phyloP scores from a whole-genome alignment of 2,329 filamentous ascomycete species.

The Nectriaceae sp. region DNA sequence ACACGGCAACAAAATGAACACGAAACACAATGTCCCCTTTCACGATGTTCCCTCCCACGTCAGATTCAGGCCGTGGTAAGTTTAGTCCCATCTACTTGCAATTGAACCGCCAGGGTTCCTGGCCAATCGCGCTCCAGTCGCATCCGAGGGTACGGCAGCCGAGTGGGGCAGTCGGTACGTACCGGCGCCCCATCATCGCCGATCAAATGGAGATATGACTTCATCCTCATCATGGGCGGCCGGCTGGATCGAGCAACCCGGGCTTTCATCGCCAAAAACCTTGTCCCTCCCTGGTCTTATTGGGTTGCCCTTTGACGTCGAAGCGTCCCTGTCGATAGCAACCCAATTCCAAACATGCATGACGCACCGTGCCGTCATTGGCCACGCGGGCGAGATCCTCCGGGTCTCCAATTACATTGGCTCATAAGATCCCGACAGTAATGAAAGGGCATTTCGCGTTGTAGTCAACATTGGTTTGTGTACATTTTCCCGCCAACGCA shows the following conservation, averaged over 20 bases:
- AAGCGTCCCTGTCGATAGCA: constrained; percentile 5
- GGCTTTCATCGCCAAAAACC: constrained; percentile 20
- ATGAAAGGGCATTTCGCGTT: too few relatives aligned
- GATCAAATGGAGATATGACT: constrained; percentile 25
- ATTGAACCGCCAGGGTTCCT: too few relatives aligned
- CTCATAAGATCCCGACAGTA: too few relatives aligned
- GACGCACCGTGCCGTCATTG: constrained; percentile 26
- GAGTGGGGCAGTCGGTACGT: constrained; percentile 7
- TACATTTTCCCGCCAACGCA: too few relatives aligned
- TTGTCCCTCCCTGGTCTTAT: constrained; percentile 13
- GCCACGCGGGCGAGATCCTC: constrained; percentile 21
- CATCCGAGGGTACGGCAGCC: too few relatives aligned
- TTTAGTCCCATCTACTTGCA: too few relatives aligned
- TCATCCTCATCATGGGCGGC: constrained; percentile 19
- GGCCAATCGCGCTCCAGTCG: too few relatives aligned
- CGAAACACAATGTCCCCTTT: too few relatives aligned
- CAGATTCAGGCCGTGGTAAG: too few relatives aligned
- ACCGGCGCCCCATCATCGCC: constrained; percentile 18
- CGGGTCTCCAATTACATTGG: constrained; percentile 7
- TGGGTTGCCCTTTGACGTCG: constrained; percentile 5
- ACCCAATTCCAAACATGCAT: constrained; percentile 20
- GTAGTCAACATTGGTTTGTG: too few relatives aligned
- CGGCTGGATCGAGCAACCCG: constrained; percentile 24
- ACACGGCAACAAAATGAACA: too few relatives aligned
- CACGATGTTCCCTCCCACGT: too few relatives aligned